These are phyloP conservation scores for Sphagnurus paluster DNA, from an alignment of 1,284 basidiomycete genomes.

Conservation along the genomic window DNA sequence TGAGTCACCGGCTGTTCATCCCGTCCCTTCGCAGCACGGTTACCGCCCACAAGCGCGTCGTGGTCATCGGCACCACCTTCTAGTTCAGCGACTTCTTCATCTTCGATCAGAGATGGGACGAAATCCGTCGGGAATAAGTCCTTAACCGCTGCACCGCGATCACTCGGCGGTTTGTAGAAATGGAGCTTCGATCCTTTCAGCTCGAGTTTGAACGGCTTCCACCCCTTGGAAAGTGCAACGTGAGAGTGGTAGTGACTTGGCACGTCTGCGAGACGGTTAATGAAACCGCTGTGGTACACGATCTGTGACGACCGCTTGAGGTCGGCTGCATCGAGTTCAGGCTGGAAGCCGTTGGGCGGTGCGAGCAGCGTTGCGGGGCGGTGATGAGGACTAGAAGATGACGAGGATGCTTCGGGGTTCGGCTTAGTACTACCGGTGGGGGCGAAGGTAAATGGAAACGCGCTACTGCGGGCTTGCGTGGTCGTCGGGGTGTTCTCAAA, in stretches of 20 bases:
- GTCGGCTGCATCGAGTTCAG: slow-evolving; percentile 31
- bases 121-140: slow-evolving; percentile 70
- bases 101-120: slow-evolving; percentile 52
- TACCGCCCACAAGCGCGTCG: slow-evolving; percentile 21
- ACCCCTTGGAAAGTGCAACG: slow-evolving; percentile 54
- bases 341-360: slow-evolving; percentile 52
- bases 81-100: slow-evolving; percentile 35
- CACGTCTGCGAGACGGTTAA: slow-evolving; percentile 67
- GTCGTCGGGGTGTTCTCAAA: slow-evolving; percentile 26
- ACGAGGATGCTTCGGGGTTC: slow-evolving; percentile 5
- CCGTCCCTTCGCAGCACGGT: slow-evolving; percentile 20
- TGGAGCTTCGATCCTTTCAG: slow-evolving; percentile 80
- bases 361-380: slow-evolving; percentile 43
- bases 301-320: slow-evolving; percentile 73
- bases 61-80: slow-evolving; percentile 25
- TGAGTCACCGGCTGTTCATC: slow-evolving; percentile 27
- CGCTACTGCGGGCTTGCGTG: slow-evolving; percentile 24
- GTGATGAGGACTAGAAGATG: slow-evolving; percentile 9
- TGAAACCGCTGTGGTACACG: slow-evolving; percentile 69
- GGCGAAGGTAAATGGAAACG: slow-evolving; percentile 32
- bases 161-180: slow-evolving; percentile 79
- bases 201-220: slow-evolving; percentile 83
- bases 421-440: slow-evolving; percentile 4
- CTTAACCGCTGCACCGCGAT: slow-evolving; percentile 60
- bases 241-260: slow-evolving; percentile 30